phyloP scores from a whole-genome alignment of 23 red algal genomes.

The Gracilaria vermiculophylla region DNA sequence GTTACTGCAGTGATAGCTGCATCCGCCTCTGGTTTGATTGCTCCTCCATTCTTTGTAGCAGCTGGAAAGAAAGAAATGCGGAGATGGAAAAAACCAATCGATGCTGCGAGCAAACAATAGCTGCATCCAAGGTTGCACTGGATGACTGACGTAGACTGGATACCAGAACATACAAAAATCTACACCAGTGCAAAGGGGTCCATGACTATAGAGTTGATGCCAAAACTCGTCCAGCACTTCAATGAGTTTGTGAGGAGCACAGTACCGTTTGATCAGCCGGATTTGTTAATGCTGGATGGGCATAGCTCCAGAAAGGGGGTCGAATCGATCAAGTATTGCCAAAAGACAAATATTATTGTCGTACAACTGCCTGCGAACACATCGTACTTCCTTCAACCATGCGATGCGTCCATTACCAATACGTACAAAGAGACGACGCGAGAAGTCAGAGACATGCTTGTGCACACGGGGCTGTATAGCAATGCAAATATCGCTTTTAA shows the following conservation, averaged over 20 bases:
- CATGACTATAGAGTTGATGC: neutral
- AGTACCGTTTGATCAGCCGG: neutral
- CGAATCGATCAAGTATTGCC: neutral
- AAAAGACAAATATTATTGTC: neutral
- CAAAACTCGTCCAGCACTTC: neutral
- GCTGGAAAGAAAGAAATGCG: neutral
- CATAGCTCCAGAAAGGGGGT: neutral
- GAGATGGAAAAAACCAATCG: neutral
- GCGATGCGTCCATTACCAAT: too few relatives aligned
- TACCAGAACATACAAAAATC: neutral
- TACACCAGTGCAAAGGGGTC: neutral
- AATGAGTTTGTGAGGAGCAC: neutral
- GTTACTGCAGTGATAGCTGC: neutral
- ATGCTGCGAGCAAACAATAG: neutral
- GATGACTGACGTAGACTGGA: neutral
- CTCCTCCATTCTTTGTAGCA: conserved; percentile 34
- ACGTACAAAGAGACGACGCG: too few relatives aligned
- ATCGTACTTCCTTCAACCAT: too few relatives aligned
- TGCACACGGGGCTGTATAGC: too few relatives aligned
- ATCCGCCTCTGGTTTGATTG: conserved; percentile 10
- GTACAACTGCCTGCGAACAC: too few relatives aligned
- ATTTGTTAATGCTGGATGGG: neutral
- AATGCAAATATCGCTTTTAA: too few relatives aligned
- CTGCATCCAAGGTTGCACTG: neutral
- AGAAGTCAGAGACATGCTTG: too few relatives aligned